phyloP scores from a whole-genome alignment of 2,329 filamentous ascomycete species.

The Huntiella savannae region DNA sequence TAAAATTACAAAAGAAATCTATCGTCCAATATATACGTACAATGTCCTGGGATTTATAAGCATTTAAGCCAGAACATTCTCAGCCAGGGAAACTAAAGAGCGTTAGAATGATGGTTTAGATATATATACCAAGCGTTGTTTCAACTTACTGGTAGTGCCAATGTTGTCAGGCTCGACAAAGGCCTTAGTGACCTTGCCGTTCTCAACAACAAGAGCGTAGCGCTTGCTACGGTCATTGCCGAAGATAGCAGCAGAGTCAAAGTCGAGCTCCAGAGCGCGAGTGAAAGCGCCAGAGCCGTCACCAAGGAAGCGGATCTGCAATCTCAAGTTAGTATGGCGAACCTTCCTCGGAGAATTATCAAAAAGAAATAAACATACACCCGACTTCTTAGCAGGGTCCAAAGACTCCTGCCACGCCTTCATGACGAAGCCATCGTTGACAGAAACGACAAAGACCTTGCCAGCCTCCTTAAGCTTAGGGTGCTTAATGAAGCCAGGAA shows the following conservation, averaged over 20 bases:
- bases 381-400: conserved; percentile 54
- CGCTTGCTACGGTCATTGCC: conserved; percentile 71
- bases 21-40: no score
- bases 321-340: no score
- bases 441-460: conserved; percentile 71
- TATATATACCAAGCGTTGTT: background rate
- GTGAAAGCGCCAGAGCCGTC: conserved; percentile 68
- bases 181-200: conserved; percentile 66
- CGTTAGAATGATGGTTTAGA: background rate
- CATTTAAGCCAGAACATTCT: conserved; percentile 26
- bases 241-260: conserved; percentile 63
- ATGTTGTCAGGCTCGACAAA: conserved; percentile 82
- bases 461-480: conserved; percentile 61
- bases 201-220: conserved; percentile 64
- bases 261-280: conserved; percentile 62
- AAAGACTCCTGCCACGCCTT: conserved; percentile 71
- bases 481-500: conserved; percentile 74
- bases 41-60: no score
- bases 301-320: conserved; percentile 73
- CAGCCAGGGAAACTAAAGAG: conserved; percentile 28
- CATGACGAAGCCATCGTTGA: conserved; percentile 92
- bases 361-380: conserved; percentile 37
- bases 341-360: background rate
- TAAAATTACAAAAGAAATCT: background rate
- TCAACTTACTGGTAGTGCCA: conserved; percentile 48